These are phyloP conservation scores for Pharus latifolius DNA, from an alignment of 176 grass and related monocot species.

Conservation along the genomic window DNA sequence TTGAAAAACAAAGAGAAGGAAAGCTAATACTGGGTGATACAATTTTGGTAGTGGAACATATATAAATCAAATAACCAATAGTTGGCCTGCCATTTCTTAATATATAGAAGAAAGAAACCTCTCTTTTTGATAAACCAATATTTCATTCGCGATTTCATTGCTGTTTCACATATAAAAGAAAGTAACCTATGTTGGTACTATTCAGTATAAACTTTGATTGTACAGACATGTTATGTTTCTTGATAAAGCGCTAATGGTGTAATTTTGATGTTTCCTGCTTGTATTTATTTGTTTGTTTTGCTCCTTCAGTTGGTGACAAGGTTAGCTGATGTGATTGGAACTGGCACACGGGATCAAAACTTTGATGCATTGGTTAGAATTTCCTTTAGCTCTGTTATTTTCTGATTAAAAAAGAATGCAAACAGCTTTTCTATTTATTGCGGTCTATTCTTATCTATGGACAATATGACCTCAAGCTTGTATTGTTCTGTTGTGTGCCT, in stretches of 20 bases:
- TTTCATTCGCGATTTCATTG: no score
- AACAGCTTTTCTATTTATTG: neutral
- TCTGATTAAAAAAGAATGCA: neutral
- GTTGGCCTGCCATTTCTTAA: neutral
- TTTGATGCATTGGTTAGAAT: constrained; percentile 41
- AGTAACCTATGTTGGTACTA: no score
- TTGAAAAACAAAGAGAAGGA: neutral
- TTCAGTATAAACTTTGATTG: no score
- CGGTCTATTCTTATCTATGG: no score
- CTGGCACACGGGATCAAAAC: constrained; percentile 41
- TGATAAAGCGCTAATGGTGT: neutral
- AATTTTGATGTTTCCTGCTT: neutral
- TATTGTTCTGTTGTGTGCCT: no score
- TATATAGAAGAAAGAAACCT: no score
- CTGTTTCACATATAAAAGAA: no score
- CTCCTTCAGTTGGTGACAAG: constrained; percentile 33
- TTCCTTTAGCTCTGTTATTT: neutral
- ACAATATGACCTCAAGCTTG: no score
- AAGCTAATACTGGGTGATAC: neutral
- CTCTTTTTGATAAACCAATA: no score
- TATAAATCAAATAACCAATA: neutral
- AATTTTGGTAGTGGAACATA: neutral
- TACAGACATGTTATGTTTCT: neutral
- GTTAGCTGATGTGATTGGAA: constrained; percentile 47
- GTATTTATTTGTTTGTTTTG: constrained; percentile 2